Base-by-base conservation (phyloP, 2,329 filamentous ascomycete genomes). In the Alternaria ethzedia region DNA sequence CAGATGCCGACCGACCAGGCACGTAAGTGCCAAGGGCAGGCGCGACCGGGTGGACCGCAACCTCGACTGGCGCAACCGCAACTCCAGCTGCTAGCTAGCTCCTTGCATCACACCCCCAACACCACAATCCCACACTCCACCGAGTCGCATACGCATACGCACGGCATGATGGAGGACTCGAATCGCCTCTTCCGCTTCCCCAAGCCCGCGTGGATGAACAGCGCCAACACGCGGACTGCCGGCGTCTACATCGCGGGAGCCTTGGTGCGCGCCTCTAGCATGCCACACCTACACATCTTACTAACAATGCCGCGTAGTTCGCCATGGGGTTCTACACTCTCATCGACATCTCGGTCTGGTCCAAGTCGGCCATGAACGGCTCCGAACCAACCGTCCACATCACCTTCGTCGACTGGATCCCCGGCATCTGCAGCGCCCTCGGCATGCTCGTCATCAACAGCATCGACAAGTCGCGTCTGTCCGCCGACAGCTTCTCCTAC, bases 361-460 rank as follows among this genome's bases (percentile, higher is more conserved):
- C 88, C 55, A 87, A 87, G 71, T 89, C 88, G 62, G 73, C 82
- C 58, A 84, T 83, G 73, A 91, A 91, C 78, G 87, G 86, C 66
- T 87, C 87, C 54, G 79, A 84, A 63, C 77, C 77, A 13, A 32
- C 72, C 57, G 84, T 89, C 20, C 88, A 91, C 79, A 85, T 91
- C 75, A 90, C 86, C 78, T 91, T 91, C 78, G 85, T 91, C 69
- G 89, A 91, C 82, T 91, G 89, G 89, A 89, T 91, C 70, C 89
- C 89, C 4, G 86, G 86, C 64, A 91, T 91, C 80, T 91, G 89
- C 83, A 89, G 87, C 46, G 84, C 87, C 64, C 83, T 91, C 30
- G 89, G 89, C 64, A 91, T 91, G 89, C 84, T 91, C 54, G 88
- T 91, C 70, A 91, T 91, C 83, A 91, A 91, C 79, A 88, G 85